Conservation (phyloP, 257 asterid species). For the Solanum virginianum region DNA sequence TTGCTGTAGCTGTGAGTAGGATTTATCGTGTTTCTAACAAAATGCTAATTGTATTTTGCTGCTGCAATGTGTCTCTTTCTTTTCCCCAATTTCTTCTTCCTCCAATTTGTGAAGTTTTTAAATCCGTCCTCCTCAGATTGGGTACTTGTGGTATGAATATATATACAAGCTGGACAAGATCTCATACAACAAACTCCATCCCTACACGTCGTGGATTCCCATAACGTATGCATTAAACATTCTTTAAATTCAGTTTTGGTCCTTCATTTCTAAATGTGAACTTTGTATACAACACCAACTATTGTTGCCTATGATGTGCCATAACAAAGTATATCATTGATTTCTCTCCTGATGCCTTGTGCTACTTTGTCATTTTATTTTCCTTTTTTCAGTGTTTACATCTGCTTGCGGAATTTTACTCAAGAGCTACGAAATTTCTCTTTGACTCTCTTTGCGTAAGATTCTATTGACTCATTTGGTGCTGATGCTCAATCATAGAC, state of each 20-base stretch:
- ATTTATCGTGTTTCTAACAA: neutral
- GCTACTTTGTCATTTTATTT: conserved; percentile 11
- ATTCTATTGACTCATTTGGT: neutral
- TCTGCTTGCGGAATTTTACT: conserved; percentile 79
- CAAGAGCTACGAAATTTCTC: conserved; percentile 74
- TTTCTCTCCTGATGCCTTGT: neutral
- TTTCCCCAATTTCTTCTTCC: neutral
- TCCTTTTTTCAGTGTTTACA: conserved; percentile 51
- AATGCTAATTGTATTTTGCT: neutral
- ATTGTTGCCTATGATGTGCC: neutral
- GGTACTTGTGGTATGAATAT: conserved; percentile 75
- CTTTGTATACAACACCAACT: neutral
- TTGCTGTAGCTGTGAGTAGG: conserved; percentile 46
- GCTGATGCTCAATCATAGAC: neutral
- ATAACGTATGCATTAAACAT: conserved; percentile 48
- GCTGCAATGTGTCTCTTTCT: neutral
- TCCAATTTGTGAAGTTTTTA: neutral
- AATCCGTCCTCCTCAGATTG: conserved; percentile 10
- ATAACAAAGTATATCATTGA: neutral
- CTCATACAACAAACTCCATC: conserved; percentile 83
- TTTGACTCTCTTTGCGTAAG: conserved; percentile 93
- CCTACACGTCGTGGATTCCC: conserved; percentile 98
- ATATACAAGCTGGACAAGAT: conserved; percentile 88
- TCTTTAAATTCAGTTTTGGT: neutral
- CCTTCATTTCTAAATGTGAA: neutral